Conservation (phyloP, 257 asterid species). For the Marsdenia floribunda region DNA sequence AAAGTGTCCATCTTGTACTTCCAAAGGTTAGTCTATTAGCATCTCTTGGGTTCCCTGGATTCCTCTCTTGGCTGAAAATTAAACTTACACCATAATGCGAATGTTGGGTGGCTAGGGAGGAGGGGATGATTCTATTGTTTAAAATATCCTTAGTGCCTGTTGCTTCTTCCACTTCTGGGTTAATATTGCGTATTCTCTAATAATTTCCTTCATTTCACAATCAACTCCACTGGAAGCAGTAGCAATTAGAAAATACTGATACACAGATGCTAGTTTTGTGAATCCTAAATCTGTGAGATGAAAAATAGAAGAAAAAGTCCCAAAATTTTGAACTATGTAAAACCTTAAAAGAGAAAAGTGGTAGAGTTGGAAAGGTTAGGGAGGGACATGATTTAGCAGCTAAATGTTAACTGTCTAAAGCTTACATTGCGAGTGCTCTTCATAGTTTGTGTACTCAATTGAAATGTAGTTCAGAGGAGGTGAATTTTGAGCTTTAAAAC, state of each 20-base stretch:
- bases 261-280: background rate
- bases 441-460: background rate
- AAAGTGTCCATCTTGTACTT: slow-evolving; percentile 56
- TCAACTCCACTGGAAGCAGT: background rate
- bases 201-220: background rate
- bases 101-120: background rate
- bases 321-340: background rate
- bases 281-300: background rate
- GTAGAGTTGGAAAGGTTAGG: background rate
- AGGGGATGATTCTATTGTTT: background rate
- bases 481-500: background rate
- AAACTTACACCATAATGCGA: background rate
- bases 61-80: no score
- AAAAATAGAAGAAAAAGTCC: background rate
- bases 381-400: background rate
- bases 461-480: background rate
- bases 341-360: background rate
- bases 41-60: background rate
- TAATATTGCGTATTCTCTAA: background rate
- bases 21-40: slow-evolving; percentile 42
- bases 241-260: background rate
- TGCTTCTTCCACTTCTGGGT: background rate
- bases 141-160: background rate
- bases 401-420: background rate
- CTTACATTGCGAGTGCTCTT: background rate